These are phyloP conservation scores for Phlebopus sp. DNA, from an alignment of 1,284 basidiomycete genomes.

Conservation along the genomic window DNA sequence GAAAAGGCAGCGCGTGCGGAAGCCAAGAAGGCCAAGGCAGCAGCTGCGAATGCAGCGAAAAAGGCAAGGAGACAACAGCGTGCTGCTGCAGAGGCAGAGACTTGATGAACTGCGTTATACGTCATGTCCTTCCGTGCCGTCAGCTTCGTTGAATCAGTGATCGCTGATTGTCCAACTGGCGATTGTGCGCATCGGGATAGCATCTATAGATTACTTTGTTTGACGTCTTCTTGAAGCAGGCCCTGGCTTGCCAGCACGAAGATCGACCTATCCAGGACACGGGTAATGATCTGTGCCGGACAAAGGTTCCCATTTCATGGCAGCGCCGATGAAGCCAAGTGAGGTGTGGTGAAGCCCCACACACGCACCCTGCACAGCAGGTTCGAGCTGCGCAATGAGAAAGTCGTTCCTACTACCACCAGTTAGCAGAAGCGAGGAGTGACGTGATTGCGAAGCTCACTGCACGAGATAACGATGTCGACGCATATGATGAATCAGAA, in stretches of 20 bases:
- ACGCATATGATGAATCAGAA: not conserved
- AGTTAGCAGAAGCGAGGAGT: slow-evolving; percentile 4
- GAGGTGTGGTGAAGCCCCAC: slow-evolving; percentile 23
- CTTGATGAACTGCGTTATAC: too few species aligned
- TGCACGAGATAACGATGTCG: too few species aligned
- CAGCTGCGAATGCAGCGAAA: slow-evolving; percentile 89
- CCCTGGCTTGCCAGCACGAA: slow-evolving; percentile 6
- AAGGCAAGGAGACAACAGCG: slow-evolving; percentile 60
- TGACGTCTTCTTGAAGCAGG: slow-evolving; percentile 3
- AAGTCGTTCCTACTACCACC: slow-evolving; percentile 13
- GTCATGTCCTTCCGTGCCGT: too few species aligned
- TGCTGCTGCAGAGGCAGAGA: slow-evolving; percentile 21
- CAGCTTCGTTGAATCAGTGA: not conserved
- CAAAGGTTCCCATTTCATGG: slow-evolving; percentile 15
- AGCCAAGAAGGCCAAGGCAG: slow-evolving; percentile 81
- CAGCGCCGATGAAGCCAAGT: slow-evolving; percentile 10
- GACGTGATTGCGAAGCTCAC: slow-evolving; percentile 6
- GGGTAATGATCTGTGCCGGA: slow-evolving; percentile 4
- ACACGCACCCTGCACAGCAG: slow-evolving; percentile 23
- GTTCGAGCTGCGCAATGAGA: slow-evolving; percentile 19
- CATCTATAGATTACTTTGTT: slow-evolving; percentile 9
- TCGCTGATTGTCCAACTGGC: slow-evolving; percentile 5
- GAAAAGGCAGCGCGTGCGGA: slow-evolving; percentile 62
- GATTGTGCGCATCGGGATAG: slow-evolving; percentile 1
- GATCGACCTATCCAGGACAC: slow-evolving; percentile 1